Percentiles rank a stretch among this genome's conserved stretches.
Evolutionary conservation across 768 basidiomycete genomes (phyloP).

Genomic region (Cubamyces sp.): DNA sequence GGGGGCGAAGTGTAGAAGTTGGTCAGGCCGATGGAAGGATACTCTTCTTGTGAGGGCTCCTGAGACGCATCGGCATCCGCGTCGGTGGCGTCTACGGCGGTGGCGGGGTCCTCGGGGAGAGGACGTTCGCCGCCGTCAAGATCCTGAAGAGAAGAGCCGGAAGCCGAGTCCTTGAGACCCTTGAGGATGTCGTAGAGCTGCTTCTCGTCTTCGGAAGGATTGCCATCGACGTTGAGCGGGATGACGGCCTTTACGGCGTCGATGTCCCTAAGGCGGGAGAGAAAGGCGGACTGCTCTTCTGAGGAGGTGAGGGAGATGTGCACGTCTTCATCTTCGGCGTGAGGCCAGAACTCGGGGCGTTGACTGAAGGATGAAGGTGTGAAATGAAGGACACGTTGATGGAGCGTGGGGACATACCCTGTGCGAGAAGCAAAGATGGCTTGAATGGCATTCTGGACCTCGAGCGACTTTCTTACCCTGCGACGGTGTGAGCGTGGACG

Average conservation of each 20-base stretch:
- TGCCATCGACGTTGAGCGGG: constrained; percentile 30
- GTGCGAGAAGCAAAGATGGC: constrained; percentile 41
- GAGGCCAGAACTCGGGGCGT: constrained; percentile 22
- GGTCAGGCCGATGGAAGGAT: constrained; percentile 1
- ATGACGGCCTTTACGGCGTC: constrained; percentile 37
- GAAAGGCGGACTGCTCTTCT: constrained; percentile 36
- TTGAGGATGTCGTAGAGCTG: constrained; percentile 31
- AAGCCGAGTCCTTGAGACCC: constrained; percentile 13
- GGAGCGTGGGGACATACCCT: constrained; percentile 35
- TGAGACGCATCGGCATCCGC: neutral
- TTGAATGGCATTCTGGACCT: constrained; percentile 40
- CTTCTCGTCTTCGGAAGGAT: constrained; percentile 34
- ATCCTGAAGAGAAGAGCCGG: constrained; percentile 25
- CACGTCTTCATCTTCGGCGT: constrained; percentile 31
- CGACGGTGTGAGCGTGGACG: neutral
- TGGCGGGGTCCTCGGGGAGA: neutral
- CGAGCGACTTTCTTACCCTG: constrained; percentile 28
- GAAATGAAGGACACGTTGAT: constrained; percentile 1
- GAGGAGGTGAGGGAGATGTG: constrained; percentile 37
- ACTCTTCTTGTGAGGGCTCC: neutral
- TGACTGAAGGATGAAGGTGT: constrained; percentile 18
- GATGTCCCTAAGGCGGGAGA: constrained; percentile 34
- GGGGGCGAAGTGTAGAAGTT: constrained; percentile 12
- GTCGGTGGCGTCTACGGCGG: neutral
- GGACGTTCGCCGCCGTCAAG: constrained; percentile 26